Evolutionary conservation across 352 stramenopile species (phyloP), one percentile per base, ranked within the genome.

Genomic region (Globisporangium okanoganense): DNA sequence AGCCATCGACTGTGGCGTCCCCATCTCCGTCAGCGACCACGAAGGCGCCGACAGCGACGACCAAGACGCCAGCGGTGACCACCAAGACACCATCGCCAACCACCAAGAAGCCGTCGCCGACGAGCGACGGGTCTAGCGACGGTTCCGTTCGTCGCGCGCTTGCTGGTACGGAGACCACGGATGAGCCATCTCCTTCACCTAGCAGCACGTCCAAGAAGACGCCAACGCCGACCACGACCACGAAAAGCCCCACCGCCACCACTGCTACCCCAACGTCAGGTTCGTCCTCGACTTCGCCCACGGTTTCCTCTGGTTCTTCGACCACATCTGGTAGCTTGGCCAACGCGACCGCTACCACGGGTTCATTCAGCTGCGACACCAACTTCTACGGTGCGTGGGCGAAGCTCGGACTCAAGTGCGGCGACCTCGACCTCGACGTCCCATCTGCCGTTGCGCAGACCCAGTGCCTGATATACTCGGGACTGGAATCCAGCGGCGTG

Each of bases 401-500:
- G 22, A 71, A 73, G 47, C 85, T 91, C 65, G 78, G 78, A 5
- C 72, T 94, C 45, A 87, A 71, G 22, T 94, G 85, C 36, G 75
- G 67, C 41, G 79, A 70, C 35, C 56, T 65, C 1, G 61, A 76
- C 10, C 62, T 94, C 13, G 76, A 92, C 38, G 74, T 82, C 12
- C 36, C 41, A 25, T 25, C 48, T 1, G 85, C 85, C 1, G 81
- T 80, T 3, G 65, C 75, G 8, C 72, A 82, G 35, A 74, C 80
- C 18, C 70, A 90, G 63, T 95, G 86, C 61, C 66, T 88, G 13
- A 92, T 92, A 47, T 95, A 95, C 79, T 79, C 72, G 4, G 86
- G 86, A 12, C 62, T 75, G 1, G 76, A 85, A 25, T 76, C 78
- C 0, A 71, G 76, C 24, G 70, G 70, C 1, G 55, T 65, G 0